Conservation (phyloP, 208 protist genomes). For the Acanthamoeba healyi region DNA sequence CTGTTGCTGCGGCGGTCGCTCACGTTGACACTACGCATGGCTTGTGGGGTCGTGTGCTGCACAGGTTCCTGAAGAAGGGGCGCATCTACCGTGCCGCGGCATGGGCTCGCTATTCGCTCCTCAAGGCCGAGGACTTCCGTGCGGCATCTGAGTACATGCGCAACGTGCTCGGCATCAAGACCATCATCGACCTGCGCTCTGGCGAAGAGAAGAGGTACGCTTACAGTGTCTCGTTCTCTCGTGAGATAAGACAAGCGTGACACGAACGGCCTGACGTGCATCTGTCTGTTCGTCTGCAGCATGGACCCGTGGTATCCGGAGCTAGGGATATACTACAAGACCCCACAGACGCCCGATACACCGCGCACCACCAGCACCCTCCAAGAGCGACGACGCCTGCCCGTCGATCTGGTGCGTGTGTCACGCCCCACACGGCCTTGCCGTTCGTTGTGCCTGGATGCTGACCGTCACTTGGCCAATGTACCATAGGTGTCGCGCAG, state of each 20-base stretch:
- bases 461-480: no score
- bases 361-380: no score
- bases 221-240: no score
- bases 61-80: background rate
- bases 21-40: background rate
- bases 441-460: no score
- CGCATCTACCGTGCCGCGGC: slow-evolving; percentile 33
- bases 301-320: background rate
- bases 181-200: slow-evolving; percentile 66
- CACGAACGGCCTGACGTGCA: no score
- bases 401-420: background rate
- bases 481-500: background rate
- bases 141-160: background rate
- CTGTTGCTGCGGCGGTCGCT: background rate
- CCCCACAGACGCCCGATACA: background rate
- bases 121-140: background rate
- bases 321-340: background rate
- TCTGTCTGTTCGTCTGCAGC: no score
- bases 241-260: no score
- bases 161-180: slow-evolving; percentile 28
- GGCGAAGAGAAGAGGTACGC: slow-evolving; percentile 69
- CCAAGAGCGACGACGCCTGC: background rate
- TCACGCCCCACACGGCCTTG: no score
- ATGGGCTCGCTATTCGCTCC: background rate
- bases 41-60: background rate